Percentiles rank a stretch among this genome's conserved stretches.
Evolutionary conservation across 345 rosid species (phyloP).

Genomic region (Citrus trifoliata): DNA sequence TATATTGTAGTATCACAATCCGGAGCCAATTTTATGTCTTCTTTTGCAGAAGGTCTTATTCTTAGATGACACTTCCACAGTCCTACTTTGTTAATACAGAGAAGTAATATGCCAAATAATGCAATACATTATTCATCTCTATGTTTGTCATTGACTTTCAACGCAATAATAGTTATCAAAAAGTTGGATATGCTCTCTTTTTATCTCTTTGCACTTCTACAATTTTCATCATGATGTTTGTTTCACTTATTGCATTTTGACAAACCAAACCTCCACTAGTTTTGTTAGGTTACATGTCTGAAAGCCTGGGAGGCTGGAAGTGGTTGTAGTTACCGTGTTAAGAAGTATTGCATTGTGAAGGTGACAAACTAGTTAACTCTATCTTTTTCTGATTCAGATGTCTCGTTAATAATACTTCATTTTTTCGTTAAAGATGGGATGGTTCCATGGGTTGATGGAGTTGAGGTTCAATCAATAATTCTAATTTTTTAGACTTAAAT

Average conservation of each 20-base stretch:
- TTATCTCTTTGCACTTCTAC: not conserved
- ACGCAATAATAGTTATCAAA: not conserved
- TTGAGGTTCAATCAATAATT: not conserved
- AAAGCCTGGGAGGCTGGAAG: conserved; percentile 99
- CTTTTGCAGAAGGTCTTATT: not conserved
- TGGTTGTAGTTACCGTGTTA: conserved; percentile 90
- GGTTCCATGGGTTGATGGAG: conserved; percentile 1
- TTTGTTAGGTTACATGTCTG: conserved; percentile 72
- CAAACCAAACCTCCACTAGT: not conserved
- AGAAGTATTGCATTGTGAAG: conserved; percentile 96
- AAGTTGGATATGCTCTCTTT: not conserved
- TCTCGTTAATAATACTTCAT: not conserved
- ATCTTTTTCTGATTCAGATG: not conserved
- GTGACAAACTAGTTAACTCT: conserved; percentile 30
- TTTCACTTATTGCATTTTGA: not conserved
- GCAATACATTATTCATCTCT: not conserved
- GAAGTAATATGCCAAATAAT: not conserved
- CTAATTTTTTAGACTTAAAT: not conserved
- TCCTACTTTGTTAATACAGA: not conserved
- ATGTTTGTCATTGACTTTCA: not conserved
- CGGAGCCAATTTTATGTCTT: not conserved
- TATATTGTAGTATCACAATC: no score
- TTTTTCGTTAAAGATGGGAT: not conserved
- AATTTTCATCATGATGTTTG: not conserved
- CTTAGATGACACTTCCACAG: not conserved